Base-by-base conservation (phyloP, 1,284 basidiomycete species). In the Tilletia indica region DNA sequence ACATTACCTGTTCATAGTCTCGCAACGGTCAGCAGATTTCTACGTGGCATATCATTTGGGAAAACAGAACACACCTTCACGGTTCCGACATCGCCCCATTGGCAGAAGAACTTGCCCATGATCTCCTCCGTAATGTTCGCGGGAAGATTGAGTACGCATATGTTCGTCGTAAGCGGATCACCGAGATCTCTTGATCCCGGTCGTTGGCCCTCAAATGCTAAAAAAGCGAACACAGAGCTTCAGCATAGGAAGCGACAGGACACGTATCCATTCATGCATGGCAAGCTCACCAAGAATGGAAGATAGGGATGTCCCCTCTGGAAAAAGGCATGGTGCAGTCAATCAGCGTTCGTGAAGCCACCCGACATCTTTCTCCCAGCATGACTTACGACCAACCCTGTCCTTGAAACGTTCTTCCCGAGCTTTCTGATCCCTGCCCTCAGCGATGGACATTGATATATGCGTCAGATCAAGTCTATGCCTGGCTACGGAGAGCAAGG, bases 91-190 rank as follows among this genome's bases (percentile, higher is more conserved):
- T 87, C 85, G 0, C 88, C 88, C 58, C 84, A 85, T 36, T 69
- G 71, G 0, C 92, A 91, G 82, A 96, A 98, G 84, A 96, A 93
- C 72, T 89, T 88, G 1, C 94, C 96, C 38, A 99, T 85, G 21
- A 87, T 87, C 75, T 90, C 89, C 81, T 98, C 95, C 0, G 90
- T 93, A 16, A 95, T 90, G 80, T 91, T 89, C 2, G 89, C 86
- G 0, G 96, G 95, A 6, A 99, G 86, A 80, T 95, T 94, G 56
- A 56, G 76, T 14, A 97, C 92, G 83, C 95, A 97, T 21, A 99
- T 86, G 81, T 98, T 98, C 31, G 95, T 94, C 0, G 94, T 95
- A 91, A 94, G 78, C 16, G 73, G 90, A 80, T 96, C 93, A 16
- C 92, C 92, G 74, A 90, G 86, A 80, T 95, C 93, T 82, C 92